A percentile compares a stretch with the other conserved stretches of the same genome.
phyloP scores from a whole-genome alignment of 169 alveolate species.

The Blepharisma undulans region DNA sequence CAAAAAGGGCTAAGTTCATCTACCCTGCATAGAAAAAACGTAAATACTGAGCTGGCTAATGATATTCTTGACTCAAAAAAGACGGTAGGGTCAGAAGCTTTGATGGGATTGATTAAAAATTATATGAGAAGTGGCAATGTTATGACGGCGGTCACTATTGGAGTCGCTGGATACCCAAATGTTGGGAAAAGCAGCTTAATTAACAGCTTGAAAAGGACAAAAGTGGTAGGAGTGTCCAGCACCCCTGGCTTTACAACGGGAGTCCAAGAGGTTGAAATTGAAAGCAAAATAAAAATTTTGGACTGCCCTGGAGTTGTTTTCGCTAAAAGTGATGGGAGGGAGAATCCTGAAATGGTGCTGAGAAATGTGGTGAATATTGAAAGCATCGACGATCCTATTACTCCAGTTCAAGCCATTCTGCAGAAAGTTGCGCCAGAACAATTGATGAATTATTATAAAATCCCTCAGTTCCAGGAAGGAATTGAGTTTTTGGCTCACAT shows the following conservation, averaged over 20 bases:
- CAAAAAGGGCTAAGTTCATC: conserved; percentile 63
- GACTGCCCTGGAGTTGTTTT: conserved; percentile 96
- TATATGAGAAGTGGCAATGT: conserved; percentile 84
- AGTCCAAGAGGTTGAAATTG: conserved; percentile 89
- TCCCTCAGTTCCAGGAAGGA: conserved; percentile 67
- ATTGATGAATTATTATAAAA: conserved; percentile 74
- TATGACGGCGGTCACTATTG: conserved; percentile 87
- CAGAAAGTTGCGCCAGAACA: conserved; percentile 75
- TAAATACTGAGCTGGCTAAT: conserved; percentile 59
- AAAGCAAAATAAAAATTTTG: conserved; percentile 85
- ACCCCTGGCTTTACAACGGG: conserved; percentile 93
- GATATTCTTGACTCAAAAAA: conserved; percentile 54
- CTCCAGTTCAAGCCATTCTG: conserved; percentile 85
- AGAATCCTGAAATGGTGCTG: conserved; percentile 74
- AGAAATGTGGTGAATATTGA: conserved; percentile 89
- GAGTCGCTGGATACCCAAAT: conserved; percentile 94
- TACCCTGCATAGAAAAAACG: conserved; percentile 60
- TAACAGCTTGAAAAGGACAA: conserved; percentile 88
- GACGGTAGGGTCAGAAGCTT: conserved; percentile 88
- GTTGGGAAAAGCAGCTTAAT: conserved; percentile 93
- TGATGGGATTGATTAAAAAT: conserved; percentile 84
- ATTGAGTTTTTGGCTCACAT: conserved; percentile 69
- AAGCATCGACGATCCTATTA: conserved; percentile 87
- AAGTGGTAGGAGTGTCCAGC: conserved; percentile 90
- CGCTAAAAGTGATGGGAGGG: conserved; percentile 75